A percentile compares a stretch with the other conserved stretches of the same genome.
phyloP scores from a whole-genome alignment of 768 basidiomycete species.

The Leucogyrophana mollusca region DNA sequence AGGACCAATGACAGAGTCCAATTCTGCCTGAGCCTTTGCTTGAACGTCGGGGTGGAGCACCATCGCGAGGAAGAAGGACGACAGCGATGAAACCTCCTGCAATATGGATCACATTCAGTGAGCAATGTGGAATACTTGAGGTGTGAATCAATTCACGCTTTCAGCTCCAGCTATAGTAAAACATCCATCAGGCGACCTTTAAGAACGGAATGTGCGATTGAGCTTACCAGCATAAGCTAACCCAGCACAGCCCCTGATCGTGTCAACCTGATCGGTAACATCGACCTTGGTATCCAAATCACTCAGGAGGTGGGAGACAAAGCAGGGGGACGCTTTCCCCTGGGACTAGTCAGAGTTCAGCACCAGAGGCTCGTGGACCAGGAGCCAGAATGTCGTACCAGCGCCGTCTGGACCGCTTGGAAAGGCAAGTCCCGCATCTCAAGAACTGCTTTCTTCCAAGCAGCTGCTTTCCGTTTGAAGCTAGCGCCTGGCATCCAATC shows the following conservation, averaged over 20 bases:
- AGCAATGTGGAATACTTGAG: neutral
- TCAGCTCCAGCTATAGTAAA: conserved; percentile 38
- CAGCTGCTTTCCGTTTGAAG: conserved; percentile 48
- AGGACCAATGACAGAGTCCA: conserved; percentile 22
- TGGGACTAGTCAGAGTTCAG: conserved; percentile 6
- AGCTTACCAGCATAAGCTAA: conserved; percentile 46
- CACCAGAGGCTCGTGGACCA: neutral
- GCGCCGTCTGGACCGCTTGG: conserved; percentile 31
- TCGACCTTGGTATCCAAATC: conserved; percentile 14
- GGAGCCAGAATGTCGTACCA: conserved; percentile 31
- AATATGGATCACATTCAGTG: conserved; percentile 4
- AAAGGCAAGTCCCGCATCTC: conserved; percentile 51
- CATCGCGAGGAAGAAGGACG: conserved; percentile 30
- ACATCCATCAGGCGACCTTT: neutral
- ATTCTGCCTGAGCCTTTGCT: conserved; percentile 27
- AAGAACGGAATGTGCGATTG: neutral
- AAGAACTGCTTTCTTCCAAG: conserved; percentile 46
- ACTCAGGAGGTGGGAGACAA: conserved; percentile 25
- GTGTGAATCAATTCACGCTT: conserved; percentile 13
- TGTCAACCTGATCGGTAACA: conserved; percentile 24
- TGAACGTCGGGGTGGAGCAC: conserved; percentile 26
- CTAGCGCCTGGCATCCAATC: conserved; percentile 51
- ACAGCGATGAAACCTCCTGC: conserved; percentile 28
- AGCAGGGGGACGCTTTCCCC: conserved; percentile 30
- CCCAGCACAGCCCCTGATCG: conserved; percentile 41